Conservation (phyloP, 2,329 filamentous ascomycete species). For the Gaeumannomyces tritici region DNA sequence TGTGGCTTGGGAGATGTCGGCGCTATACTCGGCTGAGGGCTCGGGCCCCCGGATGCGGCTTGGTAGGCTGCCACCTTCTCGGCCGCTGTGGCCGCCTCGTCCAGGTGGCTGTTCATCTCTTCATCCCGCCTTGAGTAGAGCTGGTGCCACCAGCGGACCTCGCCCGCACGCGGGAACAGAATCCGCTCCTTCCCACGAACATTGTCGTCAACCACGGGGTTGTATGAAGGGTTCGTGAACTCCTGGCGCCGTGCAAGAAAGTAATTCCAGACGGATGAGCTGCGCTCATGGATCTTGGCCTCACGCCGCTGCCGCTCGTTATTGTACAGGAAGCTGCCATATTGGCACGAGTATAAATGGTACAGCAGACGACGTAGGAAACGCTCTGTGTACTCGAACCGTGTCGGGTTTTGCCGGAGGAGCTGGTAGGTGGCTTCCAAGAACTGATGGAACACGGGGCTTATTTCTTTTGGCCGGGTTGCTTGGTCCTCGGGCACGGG, state of each 20-base stretch:
- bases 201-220: constrained; percentile 65
- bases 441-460: constrained; percentile 96
- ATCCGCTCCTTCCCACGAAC: constrained; percentile 72
- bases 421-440: constrained; percentile 90
- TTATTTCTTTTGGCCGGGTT: constrained; percentile 82
- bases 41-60: constrained; percentile 13
- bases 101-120: constrained; percentile 77
- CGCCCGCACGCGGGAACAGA: constrained; percentile 65
- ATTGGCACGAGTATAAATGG: constrained; percentile 92
- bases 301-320: constrained; percentile 81
- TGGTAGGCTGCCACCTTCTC: constrained; percentile 22
- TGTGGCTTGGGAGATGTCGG: neutral
- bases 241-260: constrained; percentile 74
- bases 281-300: constrained; percentile 57
- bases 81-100: constrained; percentile 43
- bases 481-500: constrained; percentile 45
- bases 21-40: constrained; percentile 21
- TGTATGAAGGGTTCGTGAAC: constrained; percentile 76
- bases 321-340: constrained; percentile 93
- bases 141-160: constrained; percentile 91
- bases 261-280: constrained; percentile 90
- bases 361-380: constrained; percentile 85
- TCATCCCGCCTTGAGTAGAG: constrained; percentile 76
- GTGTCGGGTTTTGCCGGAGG: constrained; percentile 70
- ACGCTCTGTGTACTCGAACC: constrained; percentile 94